Conservation (phyloP, 2,329 filamentous ascomycete species). For the Sporothrix humicola region DNA sequence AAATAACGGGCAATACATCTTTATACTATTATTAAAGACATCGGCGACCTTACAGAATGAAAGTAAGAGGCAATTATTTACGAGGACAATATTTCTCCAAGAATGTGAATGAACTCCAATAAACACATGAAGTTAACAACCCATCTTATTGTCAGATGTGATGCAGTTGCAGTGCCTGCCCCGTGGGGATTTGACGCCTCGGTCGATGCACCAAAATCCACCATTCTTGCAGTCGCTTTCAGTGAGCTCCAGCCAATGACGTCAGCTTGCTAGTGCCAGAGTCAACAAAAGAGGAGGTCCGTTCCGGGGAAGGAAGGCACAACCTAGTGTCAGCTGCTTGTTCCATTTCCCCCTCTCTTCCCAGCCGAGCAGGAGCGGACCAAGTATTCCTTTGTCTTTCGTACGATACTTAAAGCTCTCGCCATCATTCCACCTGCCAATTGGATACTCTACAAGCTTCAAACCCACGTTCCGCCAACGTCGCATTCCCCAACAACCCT, state of each 20-base stretch:
- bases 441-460: slow-evolving; percentile 9
- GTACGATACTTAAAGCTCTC: not conserved
- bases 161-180: not conserved
- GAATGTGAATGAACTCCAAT: too few species aligned
- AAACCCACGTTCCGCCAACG: not conserved
- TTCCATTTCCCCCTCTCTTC: slow-evolving; percentile 27
- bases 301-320: slow-evolving; percentile 20
- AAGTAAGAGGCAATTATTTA: too few species aligned
- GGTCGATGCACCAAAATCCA: not conserved
- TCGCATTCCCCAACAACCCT: not conserved
- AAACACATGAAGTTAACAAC: too few species aligned
- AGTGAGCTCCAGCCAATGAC: slow-evolving; percentile 28
- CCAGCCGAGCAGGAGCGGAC: not conserved
- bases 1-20: too few species aligned
- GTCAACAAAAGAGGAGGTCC: slow-evolving; percentile 28
- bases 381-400: slow-evolving; percentile 15
- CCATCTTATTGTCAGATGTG: not conserved
- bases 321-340: slow-evolving; percentile 23
- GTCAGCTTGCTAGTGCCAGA: slow-evolving; percentile 24
- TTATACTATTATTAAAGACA: too few species aligned
- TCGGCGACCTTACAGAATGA: too few species aligned
- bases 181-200: not conserved
- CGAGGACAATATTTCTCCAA: too few species aligned
- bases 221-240: not conserved
- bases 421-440: not conserved